These are phyloP conservation scores for Hirschfeldia incana DNA, from an alignment of 345 rosid genomes.

Conservation along the genomic window DNA sequence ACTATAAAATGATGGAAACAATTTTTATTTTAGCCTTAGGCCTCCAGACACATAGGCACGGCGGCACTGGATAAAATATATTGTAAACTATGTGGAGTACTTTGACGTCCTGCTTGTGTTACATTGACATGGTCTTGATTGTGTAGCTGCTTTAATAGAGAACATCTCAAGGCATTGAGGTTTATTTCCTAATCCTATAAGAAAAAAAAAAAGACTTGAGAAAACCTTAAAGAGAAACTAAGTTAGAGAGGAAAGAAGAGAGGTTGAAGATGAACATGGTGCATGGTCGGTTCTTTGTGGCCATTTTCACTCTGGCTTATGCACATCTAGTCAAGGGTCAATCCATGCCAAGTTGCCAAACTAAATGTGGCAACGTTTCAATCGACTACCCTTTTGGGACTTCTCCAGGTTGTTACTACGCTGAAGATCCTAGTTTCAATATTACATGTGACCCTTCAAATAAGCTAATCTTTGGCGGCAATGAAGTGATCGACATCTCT, in stretches of 20 bases:
- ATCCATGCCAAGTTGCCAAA: constrained; percentile 10
- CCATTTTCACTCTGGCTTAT: not conserved
- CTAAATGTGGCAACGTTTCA: constrained; percentile 33
- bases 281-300: not conserved
- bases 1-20: no score
- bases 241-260: not conserved
- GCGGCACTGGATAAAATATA: no score
- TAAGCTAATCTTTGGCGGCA: not conserved
- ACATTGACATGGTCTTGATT: not conserved
- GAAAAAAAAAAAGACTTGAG: not conserved
- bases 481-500: not conserved
- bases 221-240: not conserved
- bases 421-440: constrained; percentile 6
- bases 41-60: no score
- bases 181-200: not conserved
- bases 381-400: constrained; percentile 49
- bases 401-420: constrained; percentile 29
- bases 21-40: no score
- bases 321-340: not conserved
- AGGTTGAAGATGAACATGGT: not conserved
- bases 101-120: not conserved
- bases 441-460: constrained; percentile 14
- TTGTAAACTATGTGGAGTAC: no score
- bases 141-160: not conserved
- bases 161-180: no score